A percentile compares a stretch with the other conserved stretches of the same genome.
phyloP scores from a whole-genome alignment of 208 protist genomes.

The Leishmania braziliensis region DNA sequence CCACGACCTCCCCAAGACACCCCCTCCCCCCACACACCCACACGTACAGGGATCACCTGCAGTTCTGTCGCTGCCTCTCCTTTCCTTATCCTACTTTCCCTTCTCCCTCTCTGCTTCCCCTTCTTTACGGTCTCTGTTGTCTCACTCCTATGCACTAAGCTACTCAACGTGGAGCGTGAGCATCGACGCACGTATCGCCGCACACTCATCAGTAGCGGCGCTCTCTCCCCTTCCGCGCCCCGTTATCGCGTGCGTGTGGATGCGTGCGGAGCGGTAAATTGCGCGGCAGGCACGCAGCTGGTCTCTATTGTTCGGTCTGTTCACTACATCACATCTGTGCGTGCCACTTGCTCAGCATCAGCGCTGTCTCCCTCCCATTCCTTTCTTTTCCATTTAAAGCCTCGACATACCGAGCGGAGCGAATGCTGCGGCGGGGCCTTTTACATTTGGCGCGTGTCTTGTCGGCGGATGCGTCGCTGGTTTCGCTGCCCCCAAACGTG shows the following conservation, averaged over 20 bases:
- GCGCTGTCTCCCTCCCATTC: background rate
- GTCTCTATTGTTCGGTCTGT: background rate
- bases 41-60: background rate
- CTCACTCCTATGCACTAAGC: too few relatives aligned
- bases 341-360: background rate
- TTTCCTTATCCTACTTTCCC: background rate
- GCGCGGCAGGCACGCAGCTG: background rate
- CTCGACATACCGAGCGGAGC: too few relatives aligned
- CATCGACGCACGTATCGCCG: background rate
- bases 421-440: conserved; percentile 23
- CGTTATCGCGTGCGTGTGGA: background rate
- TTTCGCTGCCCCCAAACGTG: conserved; percentile 61
- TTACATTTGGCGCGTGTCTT: conserved; percentile 20
- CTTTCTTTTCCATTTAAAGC: background rate
- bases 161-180: background rate
- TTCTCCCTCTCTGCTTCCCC: background rate
- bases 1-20: background rate
- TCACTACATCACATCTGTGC: background rate
- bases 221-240: background rate
- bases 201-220: background rate
- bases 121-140: background rate
- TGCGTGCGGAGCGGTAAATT: background rate
- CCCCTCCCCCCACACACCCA: background rate
- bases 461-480: conserved; percentile 53
- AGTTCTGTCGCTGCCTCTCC: background rate